Base-by-base conservation (phyloP, 2,329 filamentous ascomycete genomes). In the Phaeosphaeria sp. region DNA sequence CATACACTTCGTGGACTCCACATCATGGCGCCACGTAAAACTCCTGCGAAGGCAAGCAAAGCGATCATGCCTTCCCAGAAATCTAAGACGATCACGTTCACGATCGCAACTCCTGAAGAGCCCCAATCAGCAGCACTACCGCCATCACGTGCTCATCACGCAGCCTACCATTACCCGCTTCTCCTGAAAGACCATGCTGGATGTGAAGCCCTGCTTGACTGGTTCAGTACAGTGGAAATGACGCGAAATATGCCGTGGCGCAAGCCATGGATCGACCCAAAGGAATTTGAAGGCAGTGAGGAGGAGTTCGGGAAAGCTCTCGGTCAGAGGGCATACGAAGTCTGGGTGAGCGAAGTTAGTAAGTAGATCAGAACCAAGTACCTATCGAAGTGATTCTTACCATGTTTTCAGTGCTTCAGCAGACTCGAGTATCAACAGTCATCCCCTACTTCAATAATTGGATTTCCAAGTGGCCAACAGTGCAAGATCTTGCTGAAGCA, bases 281-380 rank as follows among this genome's bases (percentile, higher is more conserved):
- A 77, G 17, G 64, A 68, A 1, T 61, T 56, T 24, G 46, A 61
- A 1, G 63, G 54, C 3, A 48, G 24, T 8, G 59, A 69, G 22
- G 60, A 68, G 1, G 73, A 76, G n/a, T 75, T 84, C 8, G 60
- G 49, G 11, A 47, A 56, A n/a, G 72, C 71, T 2, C 77, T 88
- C 11, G 82, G 83, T 56, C 80, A 77, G 27, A 82, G 87, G 48
- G 87, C 86, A 1, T 89, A 89, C 74, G 82, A 88, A 70, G 86
- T 89, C 47, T 89, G 86, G 85, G 87, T 89, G 68, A 86, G 83
- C 67, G 87, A 89, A 75, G 84, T 88, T 64, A 89, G 73, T 76
- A 60, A 72, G 73, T 75, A 18, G 5, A 20, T 17, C 13, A 7
- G n/a, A 3, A 20, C n/a, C n/a, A n/a, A n/a, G n/a, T n/a, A n/a